Evolutionary conservation across 2,329 filamentous ascomycete genomes (phyloP).

Genomic region (Mycogone perniciosa): DNA sequence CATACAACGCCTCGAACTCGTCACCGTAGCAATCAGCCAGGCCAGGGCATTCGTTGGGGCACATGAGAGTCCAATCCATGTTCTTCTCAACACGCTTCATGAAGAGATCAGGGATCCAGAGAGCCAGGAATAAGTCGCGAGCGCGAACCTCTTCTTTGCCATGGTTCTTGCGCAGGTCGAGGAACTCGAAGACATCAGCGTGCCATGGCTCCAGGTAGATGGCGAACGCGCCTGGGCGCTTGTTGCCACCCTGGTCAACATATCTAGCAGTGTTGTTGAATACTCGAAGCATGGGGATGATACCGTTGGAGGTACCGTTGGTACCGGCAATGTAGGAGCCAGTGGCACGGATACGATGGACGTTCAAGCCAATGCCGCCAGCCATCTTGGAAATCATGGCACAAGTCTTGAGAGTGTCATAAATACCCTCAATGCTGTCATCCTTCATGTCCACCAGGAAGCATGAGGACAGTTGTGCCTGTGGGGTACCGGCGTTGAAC

Average conservation of each 20-base stretch:
- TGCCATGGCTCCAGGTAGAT: conserved; percentile 99
- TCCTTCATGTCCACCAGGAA: conserved; percentile 99
- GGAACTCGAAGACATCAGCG: conserved; percentile 93
- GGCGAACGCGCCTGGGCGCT: conserved; percentile 95
- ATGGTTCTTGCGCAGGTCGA: conserved; percentile 98
- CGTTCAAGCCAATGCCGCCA: conserved; percentile 93
- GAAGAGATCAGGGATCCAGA: conserved; percentile 98
- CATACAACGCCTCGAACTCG: conserved; percentile 92
- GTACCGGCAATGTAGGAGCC: conserved; percentile 97
- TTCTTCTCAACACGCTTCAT: conserved; percentile 99
- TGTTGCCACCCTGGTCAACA: conserved; percentile 98
- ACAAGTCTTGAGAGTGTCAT: conserved; percentile 97
- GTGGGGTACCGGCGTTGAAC: conserved; percentile 95
- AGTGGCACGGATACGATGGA: conserved; percentile 93
- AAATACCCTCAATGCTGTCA: conserved; percentile 98
- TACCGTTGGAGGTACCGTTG: conserved; percentile 95
- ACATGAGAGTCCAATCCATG: conserved; percentile 95
- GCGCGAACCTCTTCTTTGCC: conserved; percentile 97
- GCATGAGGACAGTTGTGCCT: conserved; percentile 92
- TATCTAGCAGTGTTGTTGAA: conserved; percentile 99
- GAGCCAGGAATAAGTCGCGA: conserved; percentile 92
- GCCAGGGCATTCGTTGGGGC: conserved; percentile 91
- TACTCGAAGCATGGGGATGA: conserved; percentile 95
- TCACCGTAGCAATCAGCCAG: conserved; percentile 96
- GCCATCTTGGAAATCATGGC: conserved; percentile 99